Evolutionary conservation across 306 rosid species (phyloP), one percentile per base, ranked within the genome.

Genomic region (Cucurbita maxima): DNA sequence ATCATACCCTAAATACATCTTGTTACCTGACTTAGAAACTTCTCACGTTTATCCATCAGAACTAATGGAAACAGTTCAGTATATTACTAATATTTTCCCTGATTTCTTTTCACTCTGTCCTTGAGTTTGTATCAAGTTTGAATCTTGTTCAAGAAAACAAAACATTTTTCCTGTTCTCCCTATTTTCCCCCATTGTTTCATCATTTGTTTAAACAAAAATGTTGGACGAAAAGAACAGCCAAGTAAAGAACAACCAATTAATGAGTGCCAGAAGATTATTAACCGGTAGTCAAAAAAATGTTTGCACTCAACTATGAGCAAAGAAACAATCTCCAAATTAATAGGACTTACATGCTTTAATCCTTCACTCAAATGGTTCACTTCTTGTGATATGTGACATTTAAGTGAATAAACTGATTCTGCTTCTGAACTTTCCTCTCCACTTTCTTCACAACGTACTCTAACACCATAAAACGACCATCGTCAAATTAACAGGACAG

Each of bases 381-480:
- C 99, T 75, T 95, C 99, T 0, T 95, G 99, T 1, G 97, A 95
- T 84, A 95, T 95, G 87, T 95, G 97, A 84, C 99, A 95, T 81
- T 95, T 95, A 70, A 95, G 97, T 48, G 99, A 85, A 87, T 88
- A 88, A 78, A 91, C 97, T 30, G 97, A 86, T 80, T 95, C 99
- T 78, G 91, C 62, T 90, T 95, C 99, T 45, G 96, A 85, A 88
- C 96, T 95, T 81, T 95, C 99, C 87, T 95, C 99, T 71, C 84
- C 90, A 85, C 97, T 91, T 86, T 95, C 99, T 82, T 84, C 80
- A 79, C 99, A 95, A 83, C 89, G 89, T 69, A 85, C 82, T 94
- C 99, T 95, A 79, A 57, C 37, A 84, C 48, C 58, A 83, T 75
- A 84, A 54, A 60, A 76, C 54, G 75, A 76, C 47, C 30, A 76